These are phyloP conservation scores for Candida oleophila DNA, from an alignment of 805 yeast species.

Conservation along the genomic window DNA sequence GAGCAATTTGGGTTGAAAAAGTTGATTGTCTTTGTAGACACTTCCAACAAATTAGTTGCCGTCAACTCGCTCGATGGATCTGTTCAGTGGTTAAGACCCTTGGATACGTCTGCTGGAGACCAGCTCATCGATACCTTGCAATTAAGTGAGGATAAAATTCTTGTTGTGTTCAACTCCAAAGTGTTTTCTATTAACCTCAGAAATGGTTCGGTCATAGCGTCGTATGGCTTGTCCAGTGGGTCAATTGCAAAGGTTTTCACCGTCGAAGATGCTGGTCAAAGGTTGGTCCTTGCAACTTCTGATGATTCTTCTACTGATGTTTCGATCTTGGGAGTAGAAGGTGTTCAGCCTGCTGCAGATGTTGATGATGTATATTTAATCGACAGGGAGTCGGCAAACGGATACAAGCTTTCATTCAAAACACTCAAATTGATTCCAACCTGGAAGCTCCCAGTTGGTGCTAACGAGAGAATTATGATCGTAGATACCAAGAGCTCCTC, in stretches of 20 bases:
- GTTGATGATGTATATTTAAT: slow-evolving; percentile 13
- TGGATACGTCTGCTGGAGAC: slow-evolving; percentile 7
- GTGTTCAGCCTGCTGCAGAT: neutral
- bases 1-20: slow-evolving; percentile 33
- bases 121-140: neutral
- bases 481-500: slow-evolving; percentile 38
- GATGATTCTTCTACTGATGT: neutral
- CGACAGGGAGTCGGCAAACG: slow-evolving; percentile 8
- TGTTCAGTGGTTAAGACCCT: slow-evolving; percentile 36
- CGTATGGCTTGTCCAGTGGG: slow-evolving; percentile 7
- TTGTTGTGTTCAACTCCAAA: slow-evolving; percentile 12
- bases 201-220: slow-evolving; percentile 17
- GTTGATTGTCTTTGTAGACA: slow-evolving; percentile 27
- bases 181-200: slow-evolving; percentile 11
- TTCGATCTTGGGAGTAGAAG: neutral
- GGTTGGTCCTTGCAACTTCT: neutral
- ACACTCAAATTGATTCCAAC: slow-evolving; percentile 16
- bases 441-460: slow-evolving; percentile 26
- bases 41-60: slow-evolving; percentile 34
- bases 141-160: slow-evolving; percentile 10
- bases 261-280: neutral
- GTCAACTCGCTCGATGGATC: slow-evolving; percentile 41
- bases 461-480: slow-evolving; percentile 19
- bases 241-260: slow-evolving; percentile 7
- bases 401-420: slow-evolving; percentile 22